Base-by-base conservation (phyloP, 371 early-diverging fungal genomes). In the Syncephalastrum sp. region DNA sequence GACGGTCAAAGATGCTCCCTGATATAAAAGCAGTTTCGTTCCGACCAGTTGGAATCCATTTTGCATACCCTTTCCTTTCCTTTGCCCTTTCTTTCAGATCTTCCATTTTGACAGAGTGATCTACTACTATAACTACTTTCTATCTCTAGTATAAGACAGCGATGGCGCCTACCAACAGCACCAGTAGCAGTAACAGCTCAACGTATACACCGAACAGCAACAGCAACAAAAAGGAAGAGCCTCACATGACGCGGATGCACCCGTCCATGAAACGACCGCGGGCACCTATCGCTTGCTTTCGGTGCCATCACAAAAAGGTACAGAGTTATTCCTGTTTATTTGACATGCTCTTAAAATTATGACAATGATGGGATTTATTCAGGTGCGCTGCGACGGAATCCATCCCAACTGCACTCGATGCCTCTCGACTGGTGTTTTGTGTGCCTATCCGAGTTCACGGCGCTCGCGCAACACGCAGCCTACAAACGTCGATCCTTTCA, bases 381-480 rank as follows among this genome's bases (percentile, higher is more conserved):
- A 74, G 74, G 76, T 76, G 2, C 77, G 77, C 15, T 76, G 77
- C 47, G 74, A 76, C 53, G 77, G 77, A 12, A 53, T 53, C 13
- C 73, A 67, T 47, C 77, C 77, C 13, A 76, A 73, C 24, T 76
- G 77, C 53, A 67, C 69, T 46, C 56, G 77, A 49, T 76, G 77
- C 42, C 46, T 68, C 6, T 59, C 69, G 14, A 73, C 71, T 7
- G 74, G 74, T 25, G 64, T 73, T 3, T 43, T 73, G 6, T 76
- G 77, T 29, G 74, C 77, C 16, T 76, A 73, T 46, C 77, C 77
- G 12, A 73, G 65, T 16, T 70, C 70, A 17, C 67, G 77, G 47
- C 59, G 77, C 16, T 70, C 77, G 16, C 61, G 77, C n/a, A 76
- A 67, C 10, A 70, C 70, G 2, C 77, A 76, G 24, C 70, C 77